Base-by-base conservation (phyloP, 257 asterid genomes). In the Plantago ovata region DNA sequence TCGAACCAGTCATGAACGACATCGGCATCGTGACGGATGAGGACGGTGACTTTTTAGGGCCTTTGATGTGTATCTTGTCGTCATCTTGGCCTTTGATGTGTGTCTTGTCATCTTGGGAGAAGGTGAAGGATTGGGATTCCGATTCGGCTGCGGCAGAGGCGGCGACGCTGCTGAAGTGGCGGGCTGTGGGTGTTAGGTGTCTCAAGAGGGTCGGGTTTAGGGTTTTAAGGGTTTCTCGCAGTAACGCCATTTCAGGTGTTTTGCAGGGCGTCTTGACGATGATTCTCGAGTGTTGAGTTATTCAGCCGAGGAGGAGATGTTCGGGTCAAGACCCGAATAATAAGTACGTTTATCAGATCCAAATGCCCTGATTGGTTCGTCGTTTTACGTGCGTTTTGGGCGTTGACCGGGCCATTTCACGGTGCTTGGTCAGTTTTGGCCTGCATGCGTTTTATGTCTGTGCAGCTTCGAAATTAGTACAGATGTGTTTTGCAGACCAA, bases 1-100 rank as follows among this genome's bases (percentile, higher is more conserved):
- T 83, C 41, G 96, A 92, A n/a, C 96, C 98, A 5, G 97, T 89
- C 96, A 89, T 89, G 78, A 76, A 82, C 11, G 97, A 84, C 61
- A 75, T 73, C 38, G 98, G 98, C 96, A 92, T 88, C 53, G 85
- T 69, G 54, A 83, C 95, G 7, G 86, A 77, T 1, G 79, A 68
- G 20, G 72, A 28, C 38, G 71, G 20, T 47, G 62, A 44, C 70
- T 41, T 59, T 39, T 70, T 51, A 15, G 74, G 79, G 39, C 82
- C 85, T 55, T 78, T 80, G 64, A 85, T 56, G 74, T 63, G 56
- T 4, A 87, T 70, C 20, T 16, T 57, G 16, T 73, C 89, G 36
- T 85, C 82, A 44, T 66, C 13, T 16, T 19, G 19, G 47, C 28
- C 12, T 43, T 41, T 15, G 48, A 45, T 43, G 68, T 10, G 38